phyloP scores from a whole-genome alignment of 768 basidiomycete genomes.

The Kwoniella sp. region DNA sequence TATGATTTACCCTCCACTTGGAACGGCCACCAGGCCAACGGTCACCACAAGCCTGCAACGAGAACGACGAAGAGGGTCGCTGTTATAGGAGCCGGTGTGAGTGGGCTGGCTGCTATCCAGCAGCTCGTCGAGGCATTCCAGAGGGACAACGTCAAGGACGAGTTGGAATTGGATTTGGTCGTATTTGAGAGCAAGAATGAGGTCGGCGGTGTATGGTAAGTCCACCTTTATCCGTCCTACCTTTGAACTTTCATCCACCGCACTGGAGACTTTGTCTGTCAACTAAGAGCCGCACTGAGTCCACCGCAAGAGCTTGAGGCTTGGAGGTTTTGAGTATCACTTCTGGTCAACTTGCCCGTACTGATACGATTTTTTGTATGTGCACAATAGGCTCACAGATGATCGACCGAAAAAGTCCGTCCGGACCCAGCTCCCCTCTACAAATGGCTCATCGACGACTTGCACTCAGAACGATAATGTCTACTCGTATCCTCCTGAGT shows the following conservation, averaged over 20 bases:
- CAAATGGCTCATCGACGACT: neutral
- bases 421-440: conserved; percentile 9
- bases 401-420: conserved; percentile 15
- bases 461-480: conserved; percentile 8
- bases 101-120: conserved; percentile 38
- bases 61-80: conserved; percentile 30
- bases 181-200: conserved; percentile 42
- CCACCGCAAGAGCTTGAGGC: too few relatives aligned
- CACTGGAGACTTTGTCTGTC: too few relatives aligned
- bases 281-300: neutral
- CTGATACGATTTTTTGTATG: too few relatives aligned
- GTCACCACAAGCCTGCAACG: neutral
- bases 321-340: too few relatives aligned
- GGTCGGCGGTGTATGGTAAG: conserved; percentile 52
- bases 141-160: conserved; percentile 20
- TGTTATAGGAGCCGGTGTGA: conserved; percentile 50
- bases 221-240: neutral
- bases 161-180: conserved; percentile 36
- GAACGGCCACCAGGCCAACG: neutral
- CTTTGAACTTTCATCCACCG: neutral
- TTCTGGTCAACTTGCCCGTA: too few relatives aligned
- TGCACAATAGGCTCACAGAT: conserved; percentile 11
- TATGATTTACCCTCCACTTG: conserved; percentile 7
- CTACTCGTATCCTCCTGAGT: conserved; percentile 32
- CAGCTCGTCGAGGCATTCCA: conserved; percentile 43